phyloP scores from a whole-genome alignment of 805 yeast species.

The Hanseniaspora lachancei region DNA sequence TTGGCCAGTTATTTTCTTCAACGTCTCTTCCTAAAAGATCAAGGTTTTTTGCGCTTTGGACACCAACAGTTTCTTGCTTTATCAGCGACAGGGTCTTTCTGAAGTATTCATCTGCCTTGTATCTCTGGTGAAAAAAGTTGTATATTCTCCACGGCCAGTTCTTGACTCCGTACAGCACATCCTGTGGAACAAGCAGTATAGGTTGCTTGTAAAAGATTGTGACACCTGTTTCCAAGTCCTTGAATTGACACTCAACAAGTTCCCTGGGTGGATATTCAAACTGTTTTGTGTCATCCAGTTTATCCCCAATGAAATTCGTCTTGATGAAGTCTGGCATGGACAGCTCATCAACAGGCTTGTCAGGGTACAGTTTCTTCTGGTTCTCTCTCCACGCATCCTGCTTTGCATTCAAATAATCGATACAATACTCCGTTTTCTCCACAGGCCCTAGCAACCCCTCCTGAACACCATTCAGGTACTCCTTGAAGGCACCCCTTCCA shows the following conservation, averaged over 20 bases:
- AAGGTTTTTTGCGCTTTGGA: slow-evolving; percentile 40
- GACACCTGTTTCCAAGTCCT: slow-evolving; percentile 25
- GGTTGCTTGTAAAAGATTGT: slow-evolving; percentile 68
- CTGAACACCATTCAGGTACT: slow-evolving; percentile 77
- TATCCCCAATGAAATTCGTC: slow-evolving; percentile 49
- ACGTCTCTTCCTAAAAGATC: slow-evolving; percentile 30
- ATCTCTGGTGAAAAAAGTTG: slow-evolving; percentile 63
- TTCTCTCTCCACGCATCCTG: slow-evolving; percentile 18
- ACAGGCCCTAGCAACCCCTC: slow-evolving; percentile 93
- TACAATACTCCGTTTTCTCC: slow-evolving; percentile 32
- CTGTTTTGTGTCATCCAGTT: slow-evolving; percentile 39
- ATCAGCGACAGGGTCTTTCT: slow-evolving; percentile 42
- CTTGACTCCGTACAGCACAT: slow-evolving; percentile 65
- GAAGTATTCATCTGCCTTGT: slow-evolving; percentile 56
- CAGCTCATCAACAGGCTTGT: slow-evolving; percentile 14
- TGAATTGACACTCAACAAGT: slow-evolving; percentile 29
- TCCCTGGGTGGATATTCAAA: slow-evolving; percentile 42
- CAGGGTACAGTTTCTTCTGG: slow-evolving; percentile 15
- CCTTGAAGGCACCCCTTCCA: slow-evolving; percentile 94
- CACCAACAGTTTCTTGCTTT: slow-evolving; percentile 30
- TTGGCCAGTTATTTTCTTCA: slow-evolving; percentile 83
- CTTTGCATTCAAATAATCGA: slow-evolving; percentile 10
- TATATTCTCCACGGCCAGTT: slow-evolving; percentile 64
- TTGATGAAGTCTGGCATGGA: slow-evolving; percentile 36
- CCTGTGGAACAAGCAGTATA: slow-evolving; percentile 58